Evolutionary conservation across 257 asterid genomes (phyloP).

Genomic region (Solanum raphanifolium): DNA sequence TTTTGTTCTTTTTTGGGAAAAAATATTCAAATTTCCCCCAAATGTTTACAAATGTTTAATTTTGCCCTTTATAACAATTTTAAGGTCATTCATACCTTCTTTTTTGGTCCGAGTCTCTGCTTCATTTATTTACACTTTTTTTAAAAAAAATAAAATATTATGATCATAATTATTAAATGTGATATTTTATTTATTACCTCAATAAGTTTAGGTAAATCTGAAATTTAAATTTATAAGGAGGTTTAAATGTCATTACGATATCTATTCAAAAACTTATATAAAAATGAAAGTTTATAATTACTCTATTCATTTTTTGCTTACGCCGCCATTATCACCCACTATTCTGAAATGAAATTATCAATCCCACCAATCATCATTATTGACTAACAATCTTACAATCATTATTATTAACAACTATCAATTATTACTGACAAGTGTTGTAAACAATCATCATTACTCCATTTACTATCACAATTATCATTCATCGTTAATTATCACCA

Average conservation of each 20-base stretch:
- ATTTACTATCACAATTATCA: background rate
- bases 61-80: background rate
- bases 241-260: too few species aligned
- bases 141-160: too few species aligned
- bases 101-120: background rate
- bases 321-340: accelerated
- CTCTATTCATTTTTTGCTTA: accelerated
- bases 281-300: too few species aligned
- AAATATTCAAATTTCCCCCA: background rate
- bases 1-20: background rate
- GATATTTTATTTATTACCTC: too few species aligned
- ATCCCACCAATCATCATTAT: background rate
- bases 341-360: too few species aligned
- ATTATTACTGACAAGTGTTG: too few species aligned
- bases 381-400: background rate
- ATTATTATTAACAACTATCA: too few species aligned
- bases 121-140: background rate
- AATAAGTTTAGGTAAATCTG: background rate
- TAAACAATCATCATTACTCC: background rate
- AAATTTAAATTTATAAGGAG: too few species aligned
- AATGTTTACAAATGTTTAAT: background rate
- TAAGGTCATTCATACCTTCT: background rate
- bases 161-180: background rate
- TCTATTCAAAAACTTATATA: too few species aligned
- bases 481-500: background rate